phyloP scores from a whole-genome alignment of 768 basidiomycete genomes.

The Tephrocybe sp. region DNA sequence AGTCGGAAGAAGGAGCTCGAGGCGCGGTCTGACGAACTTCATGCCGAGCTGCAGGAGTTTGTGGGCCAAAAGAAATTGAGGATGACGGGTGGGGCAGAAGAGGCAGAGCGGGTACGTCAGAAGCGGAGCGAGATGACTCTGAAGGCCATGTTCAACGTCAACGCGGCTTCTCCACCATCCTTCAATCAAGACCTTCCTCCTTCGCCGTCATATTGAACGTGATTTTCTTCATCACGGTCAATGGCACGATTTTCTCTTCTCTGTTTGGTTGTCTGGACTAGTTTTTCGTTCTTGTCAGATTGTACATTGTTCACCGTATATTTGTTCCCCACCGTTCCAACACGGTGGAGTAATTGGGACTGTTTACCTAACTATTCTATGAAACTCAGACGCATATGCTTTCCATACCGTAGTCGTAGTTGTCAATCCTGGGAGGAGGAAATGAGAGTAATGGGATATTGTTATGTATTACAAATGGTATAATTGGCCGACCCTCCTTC shows the following conservation, averaged over 20 bases:
- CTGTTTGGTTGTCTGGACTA: slow-evolving; percentile 3
- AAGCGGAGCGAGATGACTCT: slow-evolving; percentile 80
- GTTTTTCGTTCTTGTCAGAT: background rate
- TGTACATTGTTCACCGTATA: slow-evolving; percentile 1
- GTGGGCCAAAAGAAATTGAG: slow-evolving; percentile 85
- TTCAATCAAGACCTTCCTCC: slow-evolving; percentile 14
- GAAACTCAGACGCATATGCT: background rate
- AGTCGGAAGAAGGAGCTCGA: slow-evolving; percentile 74
- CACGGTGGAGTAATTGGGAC: background rate
- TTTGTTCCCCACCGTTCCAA: background rate
- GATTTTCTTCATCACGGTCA: too few relatives aligned
- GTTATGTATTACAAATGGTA: background rate
- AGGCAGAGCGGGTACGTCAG: slow-evolving; percentile 85
- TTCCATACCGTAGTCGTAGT: too few relatives aligned
- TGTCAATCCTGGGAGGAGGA: too few relatives aligned
- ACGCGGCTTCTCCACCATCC: slow-evolving; percentile 9
- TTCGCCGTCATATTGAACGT: slow-evolving; percentile 1
- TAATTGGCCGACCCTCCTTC: background rate
- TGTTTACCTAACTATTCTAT: background rate
- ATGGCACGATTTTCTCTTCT: background rate
- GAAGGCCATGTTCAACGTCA: slow-evolving; percentile 77
- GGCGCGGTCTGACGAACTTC: slow-evolving; percentile 75
- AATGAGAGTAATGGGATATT: too few relatives aligned
- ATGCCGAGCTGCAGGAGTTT: slow-evolving; percentile 81
- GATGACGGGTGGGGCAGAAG: slow-evolving; percentile 95